These are phyloP conservation scores for Leptomonas pyrrhocoris DNA, from an alignment of 208 protist species.

Conservation along the genomic window DNA sequence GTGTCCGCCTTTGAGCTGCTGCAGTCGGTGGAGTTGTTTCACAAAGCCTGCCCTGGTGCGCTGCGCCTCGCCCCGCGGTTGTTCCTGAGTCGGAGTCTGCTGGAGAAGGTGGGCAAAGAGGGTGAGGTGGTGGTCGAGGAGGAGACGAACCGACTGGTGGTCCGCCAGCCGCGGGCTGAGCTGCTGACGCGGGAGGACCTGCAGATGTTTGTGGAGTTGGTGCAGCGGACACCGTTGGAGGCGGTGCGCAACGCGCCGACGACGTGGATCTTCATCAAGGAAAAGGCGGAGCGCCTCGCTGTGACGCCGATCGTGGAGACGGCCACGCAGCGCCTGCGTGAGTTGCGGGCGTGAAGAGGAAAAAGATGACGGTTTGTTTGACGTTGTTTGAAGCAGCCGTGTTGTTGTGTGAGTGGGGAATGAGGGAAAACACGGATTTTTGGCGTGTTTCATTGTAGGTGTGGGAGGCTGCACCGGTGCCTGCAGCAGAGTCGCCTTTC, in stretches of 20 bases:
- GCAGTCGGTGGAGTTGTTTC: slow-evolving; percentile 62
- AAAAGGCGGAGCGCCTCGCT: slow-evolving; percentile 60
- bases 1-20: slow-evolving; percentile 66
- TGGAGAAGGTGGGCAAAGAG: slow-evolving; percentile 56
- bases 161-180: slow-evolving; percentile 43
- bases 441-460: no score
- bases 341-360: background rate
- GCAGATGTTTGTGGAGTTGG: slow-evolving; percentile 38
- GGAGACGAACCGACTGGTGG: slow-evolving; percentile 32
- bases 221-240: slow-evolving; percentile 51
- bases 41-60: slow-evolving; percentile 49
- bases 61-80: slow-evolving; percentile 36
- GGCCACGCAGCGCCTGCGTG: slow-evolving; percentile 16
- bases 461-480: no score
- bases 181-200: slow-evolving; percentile 60
- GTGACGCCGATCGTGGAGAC: slow-evolving; percentile 21
- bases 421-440: no score
- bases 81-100: slow-evolving; percentile 54
- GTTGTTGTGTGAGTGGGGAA: background rate
- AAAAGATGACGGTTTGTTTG: background rate
- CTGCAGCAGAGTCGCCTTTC: no score
- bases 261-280: slow-evolving; percentile 58
- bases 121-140: slow-evolving; percentile 63
- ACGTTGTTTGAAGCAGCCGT: background rate
- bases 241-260: slow-evolving; percentile 39